phyloP scores from a whole-genome alignment of 2,329 filamentous ascomycete genomes.

The Fusarium brevicatenulatum region DNA sequence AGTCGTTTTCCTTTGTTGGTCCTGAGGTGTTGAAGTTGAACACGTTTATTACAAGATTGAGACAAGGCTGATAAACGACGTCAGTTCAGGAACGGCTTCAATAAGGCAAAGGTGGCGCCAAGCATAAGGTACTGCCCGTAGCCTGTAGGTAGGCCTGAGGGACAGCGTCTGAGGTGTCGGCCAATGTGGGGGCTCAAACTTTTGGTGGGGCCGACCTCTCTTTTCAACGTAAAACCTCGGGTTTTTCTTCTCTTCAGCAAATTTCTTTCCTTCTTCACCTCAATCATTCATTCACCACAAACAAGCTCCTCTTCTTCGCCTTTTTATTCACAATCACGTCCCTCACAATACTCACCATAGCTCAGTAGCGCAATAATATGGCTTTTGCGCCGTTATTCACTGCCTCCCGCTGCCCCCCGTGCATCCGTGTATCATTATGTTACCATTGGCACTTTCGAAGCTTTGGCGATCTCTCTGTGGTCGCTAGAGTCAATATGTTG shows the following conservation, averaged over 20 bases:
- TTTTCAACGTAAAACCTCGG: conserved; percentile 27
- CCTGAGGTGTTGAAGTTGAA: conserved; percentile 23
- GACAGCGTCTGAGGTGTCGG: conserved; percentile 4
- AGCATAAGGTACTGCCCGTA: conserved; percentile 1
- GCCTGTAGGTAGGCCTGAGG: background rate
- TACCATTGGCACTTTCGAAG: conserved; percentile 85
- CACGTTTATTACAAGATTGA: conserved; percentile 27
- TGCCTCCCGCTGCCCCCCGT: background rate
- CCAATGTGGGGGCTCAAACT: conserved; percentile 10
- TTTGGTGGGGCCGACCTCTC: conserved; percentile 31
- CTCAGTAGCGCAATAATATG: conserved; percentile 33
- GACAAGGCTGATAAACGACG: conserved; percentile 35
- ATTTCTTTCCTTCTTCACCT: conserved; percentile 26
- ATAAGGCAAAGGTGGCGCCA: conserved; percentile 30
- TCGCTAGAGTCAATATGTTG: conserved; percentile 88
- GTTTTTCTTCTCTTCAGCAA: conserved; percentile 18
- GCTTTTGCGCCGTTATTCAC: conserved; percentile 1
- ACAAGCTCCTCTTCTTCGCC: background rate
- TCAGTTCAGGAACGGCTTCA: conserved; percentile 32
- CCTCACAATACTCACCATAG: conserved; percentile 4
- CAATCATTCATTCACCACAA: conserved; percentile 2
- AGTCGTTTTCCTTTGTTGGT: background rate
- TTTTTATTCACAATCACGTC: background rate
- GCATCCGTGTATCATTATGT: background rate
- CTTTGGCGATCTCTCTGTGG: conserved; percentile 79